Evolutionary conservation across 1,284 basidiomycete species (phyloP).

Genomic region (Cronartium quercuum): DNA sequence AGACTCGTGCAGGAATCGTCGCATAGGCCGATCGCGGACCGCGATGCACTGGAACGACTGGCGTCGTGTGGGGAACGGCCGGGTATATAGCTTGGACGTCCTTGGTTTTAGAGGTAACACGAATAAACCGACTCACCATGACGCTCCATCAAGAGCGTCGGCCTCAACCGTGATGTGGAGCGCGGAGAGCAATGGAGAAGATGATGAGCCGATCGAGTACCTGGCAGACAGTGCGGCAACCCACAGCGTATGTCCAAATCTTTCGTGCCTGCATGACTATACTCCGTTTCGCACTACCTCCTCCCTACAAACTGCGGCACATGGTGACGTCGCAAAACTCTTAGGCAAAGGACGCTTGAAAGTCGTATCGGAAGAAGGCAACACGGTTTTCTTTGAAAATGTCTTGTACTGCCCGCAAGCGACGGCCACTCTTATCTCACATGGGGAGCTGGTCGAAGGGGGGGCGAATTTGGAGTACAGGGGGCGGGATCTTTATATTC

Average conservation of each 20-base stretch:
- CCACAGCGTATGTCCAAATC: not conserved
- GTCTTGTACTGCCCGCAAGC: not conserved
- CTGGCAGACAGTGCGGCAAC: not conserved
- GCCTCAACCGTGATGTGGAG: not conserved
- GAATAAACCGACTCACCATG: not conserved
- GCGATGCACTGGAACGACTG: not conserved
- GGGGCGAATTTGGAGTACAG: not conserved
- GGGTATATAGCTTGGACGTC: not conserved
- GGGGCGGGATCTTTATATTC: not conserved
- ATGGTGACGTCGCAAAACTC: not conserved
- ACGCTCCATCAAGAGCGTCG: not conserved
- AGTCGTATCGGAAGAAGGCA: no score
- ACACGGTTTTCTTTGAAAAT: not conserved
- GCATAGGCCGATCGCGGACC: not conserved
- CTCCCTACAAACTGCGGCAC: not conserved
- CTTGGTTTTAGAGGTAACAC: not conserved
- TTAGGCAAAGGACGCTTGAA: not conserved
- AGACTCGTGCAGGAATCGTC: not conserved
- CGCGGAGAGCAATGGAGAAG: not conserved
- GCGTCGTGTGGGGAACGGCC: not conserved
- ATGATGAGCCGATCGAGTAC: not conserved
- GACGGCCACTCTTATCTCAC: not conserved
- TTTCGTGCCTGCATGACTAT: not conserved
- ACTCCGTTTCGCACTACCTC: not conserved
- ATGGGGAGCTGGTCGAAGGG: not conserved